phyloP scores from a whole-genome alignment of 768 basidiomycete genomes.

The Mycena capillaripes region DNA sequence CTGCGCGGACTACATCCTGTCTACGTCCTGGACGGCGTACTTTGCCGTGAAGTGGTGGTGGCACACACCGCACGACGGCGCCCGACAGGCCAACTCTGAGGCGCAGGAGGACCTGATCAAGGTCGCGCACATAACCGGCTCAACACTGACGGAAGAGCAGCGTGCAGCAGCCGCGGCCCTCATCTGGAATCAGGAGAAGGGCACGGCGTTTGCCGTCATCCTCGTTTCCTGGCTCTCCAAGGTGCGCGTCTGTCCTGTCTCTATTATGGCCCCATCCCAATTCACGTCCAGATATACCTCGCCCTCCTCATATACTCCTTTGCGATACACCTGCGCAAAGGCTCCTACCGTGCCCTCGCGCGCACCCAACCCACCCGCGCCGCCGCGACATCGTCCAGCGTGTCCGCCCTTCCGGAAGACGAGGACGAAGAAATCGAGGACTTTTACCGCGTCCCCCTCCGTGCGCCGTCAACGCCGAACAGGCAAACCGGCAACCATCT shows the following conservation, averaged over 20 bases:
- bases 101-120: conserved; percentile 92
- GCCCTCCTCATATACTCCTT: conserved; percentile 92
- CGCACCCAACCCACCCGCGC: conserved; percentile 56
- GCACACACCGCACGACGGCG: conserved; percentile 93
- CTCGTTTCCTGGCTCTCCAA: conserved; percentile 89
- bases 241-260: conserved; percentile 60
- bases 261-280: background rate
- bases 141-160: conserved; percentile 73
- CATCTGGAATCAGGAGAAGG: conserved; percentile 94
- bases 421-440: conserved; percentile 73
- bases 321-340: conserved; percentile 91
- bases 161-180: conserved; percentile 79
- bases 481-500: background rate
- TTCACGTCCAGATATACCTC: conserved; percentile 83
- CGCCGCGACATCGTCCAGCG: conserved; percentile 26
- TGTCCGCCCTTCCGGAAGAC: conserved; percentile 48
- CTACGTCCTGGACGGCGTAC: conserved; percentile 92
- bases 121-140: conserved; percentile 62
- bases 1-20: conserved; percentile 91
- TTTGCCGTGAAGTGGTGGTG: conserved; percentile 94
- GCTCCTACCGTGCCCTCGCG: conserved; percentile 90
- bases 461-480: conserved; percentile 35
- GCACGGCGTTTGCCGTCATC: conserved; percentile 82
- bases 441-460: conserved; percentile 76
- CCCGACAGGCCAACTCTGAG: conserved; percentile 81